Conservation (phyloP, 2,329 filamentous ascomycete species). For the Aspergillus sp. region DNA sequence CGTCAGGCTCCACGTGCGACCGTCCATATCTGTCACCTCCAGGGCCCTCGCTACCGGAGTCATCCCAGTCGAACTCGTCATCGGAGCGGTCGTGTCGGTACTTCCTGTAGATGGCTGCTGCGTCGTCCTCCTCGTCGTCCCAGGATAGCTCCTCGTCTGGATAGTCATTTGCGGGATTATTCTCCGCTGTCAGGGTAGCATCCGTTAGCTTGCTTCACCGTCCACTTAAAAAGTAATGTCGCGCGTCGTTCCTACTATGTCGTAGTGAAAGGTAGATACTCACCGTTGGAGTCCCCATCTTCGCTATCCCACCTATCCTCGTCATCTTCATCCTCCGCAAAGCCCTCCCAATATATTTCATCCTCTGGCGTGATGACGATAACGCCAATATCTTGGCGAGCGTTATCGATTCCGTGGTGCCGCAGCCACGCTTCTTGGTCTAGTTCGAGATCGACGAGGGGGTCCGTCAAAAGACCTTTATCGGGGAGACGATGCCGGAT, state of each 20-base stretch:
- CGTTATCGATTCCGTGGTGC: constrained; percentile 28
- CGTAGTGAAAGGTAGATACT: constrained; percentile 6
- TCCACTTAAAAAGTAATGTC: not conserved
- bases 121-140: constrained; percentile 47
- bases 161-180: constrained; percentile 52
- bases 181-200: constrained; percentile 40
- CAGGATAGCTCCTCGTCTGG: constrained; percentile 51
- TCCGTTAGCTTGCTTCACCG: constrained; percentile 4
- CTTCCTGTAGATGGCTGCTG: constrained; percentile 36
- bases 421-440: constrained; percentile 27
- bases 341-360: constrained; percentile 58
- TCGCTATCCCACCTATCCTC: constrained; percentile 58
- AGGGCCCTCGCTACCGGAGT: constrained; percentile 32
- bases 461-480: constrained; percentile 35
- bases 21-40: constrained; percentile 14
- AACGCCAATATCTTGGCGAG: constrained; percentile 39
- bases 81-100: constrained; percentile 44
- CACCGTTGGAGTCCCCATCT: constrained; percentile 63
- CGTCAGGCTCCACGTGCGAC: constrained; percentile 30
- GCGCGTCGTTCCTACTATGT: not conserved
- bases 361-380: constrained; percentile 44
- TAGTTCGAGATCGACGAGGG: constrained; percentile 28
- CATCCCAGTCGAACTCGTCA: constrained; percentile 45
- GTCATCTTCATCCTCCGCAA: constrained; percentile 55
- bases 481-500: constrained; percentile 49